Conservation (phyloP, 2,329 filamentous ascomycete genomes). For the Amauroascus niger region DNA sequence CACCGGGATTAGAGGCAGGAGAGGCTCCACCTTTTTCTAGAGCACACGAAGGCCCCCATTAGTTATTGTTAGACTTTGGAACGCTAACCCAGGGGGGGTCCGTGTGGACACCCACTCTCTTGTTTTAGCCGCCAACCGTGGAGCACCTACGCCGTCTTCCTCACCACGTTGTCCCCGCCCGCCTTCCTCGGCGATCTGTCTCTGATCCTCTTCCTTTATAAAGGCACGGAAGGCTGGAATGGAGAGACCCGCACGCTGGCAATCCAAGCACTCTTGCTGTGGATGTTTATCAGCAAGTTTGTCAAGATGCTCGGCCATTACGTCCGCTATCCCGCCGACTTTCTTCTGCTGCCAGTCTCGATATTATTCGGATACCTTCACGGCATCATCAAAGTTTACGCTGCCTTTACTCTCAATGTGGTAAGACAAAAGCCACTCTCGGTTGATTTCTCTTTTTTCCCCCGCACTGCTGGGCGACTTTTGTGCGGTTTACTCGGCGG, state of each 20-base stretch:
- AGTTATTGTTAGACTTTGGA: conserved; percentile 4
- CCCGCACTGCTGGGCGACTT: background rate
- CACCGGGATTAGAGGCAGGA: background rate
- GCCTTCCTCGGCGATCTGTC: conserved; percentile 69
- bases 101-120: conserved; percentile 15
- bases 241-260: conserved; percentile 44
- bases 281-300: conserved; percentile 82
- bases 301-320: conserved; percentile 86
- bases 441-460: background rate
- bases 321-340: conserved; percentile 69
- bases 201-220: conserved; percentile 59
- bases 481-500: background rate
- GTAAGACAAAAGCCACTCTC: conserved; percentile 45
- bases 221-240: conserved; percentile 56
- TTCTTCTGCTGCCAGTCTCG: conserved; percentile 72
- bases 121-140: conserved; percentile 73
- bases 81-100: conserved; percentile 24
- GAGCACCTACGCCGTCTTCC: conserved; percentile 86
- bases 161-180: conserved; percentile 85
- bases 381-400: conserved; percentile 83
- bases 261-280: conserved; percentile 55
- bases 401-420: conserved; percentile 70
- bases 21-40: conserved; percentile 9
- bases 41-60: conserved; percentile 5
- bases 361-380: conserved; percentile 89